Conservation (phyloP, 805 yeast genomes). For the Starmerella scarabaei region DNA sequence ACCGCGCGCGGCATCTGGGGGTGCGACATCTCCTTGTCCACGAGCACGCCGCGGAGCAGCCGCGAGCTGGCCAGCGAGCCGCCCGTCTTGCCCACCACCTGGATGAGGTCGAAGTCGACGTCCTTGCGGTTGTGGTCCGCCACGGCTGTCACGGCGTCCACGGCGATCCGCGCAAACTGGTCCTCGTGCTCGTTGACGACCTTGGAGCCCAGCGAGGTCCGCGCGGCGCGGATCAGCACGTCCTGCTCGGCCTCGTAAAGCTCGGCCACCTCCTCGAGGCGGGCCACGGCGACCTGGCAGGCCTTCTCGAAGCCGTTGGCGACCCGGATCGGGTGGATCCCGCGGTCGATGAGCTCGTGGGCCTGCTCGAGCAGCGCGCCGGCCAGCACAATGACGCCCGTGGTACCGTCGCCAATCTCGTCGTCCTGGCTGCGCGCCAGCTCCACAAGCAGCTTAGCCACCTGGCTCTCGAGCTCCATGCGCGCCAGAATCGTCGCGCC, state of each 20-base stretch:
- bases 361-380: constrained; percentile 93
- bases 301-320: constrained; percentile 98
- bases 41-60: constrained; percentile 77
- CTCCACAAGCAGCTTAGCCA: constrained; percentile 90
- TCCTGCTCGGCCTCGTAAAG: constrained; percentile 32
- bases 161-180: constrained; percentile 92
- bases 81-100: constrained; percentile 91
- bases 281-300: constrained; percentile 73
- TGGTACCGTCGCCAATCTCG: constrained; percentile 97
- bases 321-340: constrained; percentile 91
- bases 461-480: constrained; percentile 92
- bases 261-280: constrained; percentile 65
- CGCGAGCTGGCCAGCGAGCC: constrained; percentile 80
- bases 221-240: constrained; percentile 69
- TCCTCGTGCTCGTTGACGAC: constrained; percentile 90
- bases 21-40: constrained; percentile 94
- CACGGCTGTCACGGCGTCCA: constrained; percentile 83
- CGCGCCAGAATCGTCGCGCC: constrained; percentile 95
- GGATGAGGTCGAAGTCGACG: constrained; percentile 92
- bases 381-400: constrained; percentile 95
- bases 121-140: constrained; percentile 87
- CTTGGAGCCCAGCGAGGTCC: constrained; percentile 88
- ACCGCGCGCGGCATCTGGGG: constrained; percentile 92
- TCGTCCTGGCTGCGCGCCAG: constrained; percentile 91
- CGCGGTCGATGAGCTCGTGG: constrained; percentile 82